Percentiles rank a stretch among this genome's conserved stretches.
Conservation (phyloP, 2,329 filamentous ascomycete species). For the Rutstroemia sydowiana region DNA sequence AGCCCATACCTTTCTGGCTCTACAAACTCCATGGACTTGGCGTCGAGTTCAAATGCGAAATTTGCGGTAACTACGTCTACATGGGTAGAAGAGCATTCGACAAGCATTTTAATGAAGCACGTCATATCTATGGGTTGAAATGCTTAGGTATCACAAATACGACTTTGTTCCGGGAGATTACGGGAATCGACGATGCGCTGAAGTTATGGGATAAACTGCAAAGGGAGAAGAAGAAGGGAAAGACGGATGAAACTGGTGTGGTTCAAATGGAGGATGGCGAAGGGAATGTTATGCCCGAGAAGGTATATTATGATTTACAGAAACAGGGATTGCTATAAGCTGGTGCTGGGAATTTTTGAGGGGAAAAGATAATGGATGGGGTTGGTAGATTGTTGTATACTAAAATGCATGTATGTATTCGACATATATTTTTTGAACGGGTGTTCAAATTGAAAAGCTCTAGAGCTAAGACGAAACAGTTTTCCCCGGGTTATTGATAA, state of each 20-base stretch:
- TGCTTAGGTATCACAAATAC: conserved; percentile 91
- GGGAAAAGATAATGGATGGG: conserved; percentile 2
- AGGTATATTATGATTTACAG: conserved; percentile 92
- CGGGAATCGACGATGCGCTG: conserved; percentile 79
- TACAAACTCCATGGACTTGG: conserved; percentile 95
- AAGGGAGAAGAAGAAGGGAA: conserved; percentile 71
- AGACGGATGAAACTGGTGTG: conserved; percentile 70
- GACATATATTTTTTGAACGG: no score
- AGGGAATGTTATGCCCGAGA: conserved; percentile 98
- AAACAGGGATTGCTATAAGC: conserved; percentile 75
- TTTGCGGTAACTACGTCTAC: conserved; percentile 98
- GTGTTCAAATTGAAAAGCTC: no score
- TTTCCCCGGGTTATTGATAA: no score
- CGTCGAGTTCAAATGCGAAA: conserved; percentile 90
- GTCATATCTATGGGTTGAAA: conserved; percentile 89
- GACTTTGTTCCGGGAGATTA: conserved; percentile 88
- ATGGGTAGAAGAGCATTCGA: conserved; percentile 95
- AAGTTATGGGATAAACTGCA: conserved; percentile 91
- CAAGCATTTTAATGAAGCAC: conserved; percentile 94
- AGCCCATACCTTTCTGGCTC: conserved; percentile 97
- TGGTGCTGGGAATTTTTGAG: neutral
- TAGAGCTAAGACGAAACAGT: no score
- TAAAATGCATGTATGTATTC: neutral
- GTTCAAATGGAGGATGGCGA: conserved; percentile 98
- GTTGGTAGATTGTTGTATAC: neutral